A percentile compares a stretch with the other conserved stretches of the same genome.
Evolutionary conservation across 495 filamentous ascomycete genomes (phyloP).

Genomic region (Annulohypoxylon stygium): DNA sequence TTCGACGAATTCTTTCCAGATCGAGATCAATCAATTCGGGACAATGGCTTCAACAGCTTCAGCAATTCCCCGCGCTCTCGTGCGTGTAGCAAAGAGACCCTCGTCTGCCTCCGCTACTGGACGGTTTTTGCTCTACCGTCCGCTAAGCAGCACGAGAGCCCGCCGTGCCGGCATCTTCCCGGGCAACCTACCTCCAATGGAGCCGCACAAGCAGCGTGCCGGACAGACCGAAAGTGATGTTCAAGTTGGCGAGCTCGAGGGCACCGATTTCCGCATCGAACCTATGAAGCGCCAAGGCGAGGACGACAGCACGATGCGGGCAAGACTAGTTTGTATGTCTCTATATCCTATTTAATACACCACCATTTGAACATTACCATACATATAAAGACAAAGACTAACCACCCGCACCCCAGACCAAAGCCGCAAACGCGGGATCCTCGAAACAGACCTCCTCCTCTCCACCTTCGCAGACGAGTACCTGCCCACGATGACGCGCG

Average conservation of each 20-base stretch:
- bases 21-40: background rate
- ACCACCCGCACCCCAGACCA: conserved; percentile 73
- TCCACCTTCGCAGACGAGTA: conserved; percentile 92
- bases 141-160: conserved; percentile 40
- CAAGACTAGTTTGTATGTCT: conserved; percentile 87
- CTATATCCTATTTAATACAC: background rate
- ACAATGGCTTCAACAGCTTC: conserved; percentile 45
- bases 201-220: conserved; percentile 46
- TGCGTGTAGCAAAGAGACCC: conserved; percentile 36
- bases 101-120: conserved; percentile 14
- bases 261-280: conserved; percentile 89
- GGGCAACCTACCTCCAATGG: conserved; percentile 42
- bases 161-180: conserved; percentile 27
- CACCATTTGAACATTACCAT: too few relatives aligned
- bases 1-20: background rate
- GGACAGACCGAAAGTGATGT: conserved; percentile 55
- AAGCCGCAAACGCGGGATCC: conserved; percentile 94
- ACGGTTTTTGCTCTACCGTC: conserved; percentile 26
- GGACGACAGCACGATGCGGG: conserved; percentile 83
- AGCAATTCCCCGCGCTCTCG: conserved; percentile 36
- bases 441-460: conserved; percentile 94
- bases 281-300: conserved; percentile 85
- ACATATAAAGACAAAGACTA: background rate
- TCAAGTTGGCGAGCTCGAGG: conserved; percentile 89
- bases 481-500: conserved; percentile 76